Conservation (phyloP, 73 alveolate genomes). For the Effrenium voratum region DNA sequence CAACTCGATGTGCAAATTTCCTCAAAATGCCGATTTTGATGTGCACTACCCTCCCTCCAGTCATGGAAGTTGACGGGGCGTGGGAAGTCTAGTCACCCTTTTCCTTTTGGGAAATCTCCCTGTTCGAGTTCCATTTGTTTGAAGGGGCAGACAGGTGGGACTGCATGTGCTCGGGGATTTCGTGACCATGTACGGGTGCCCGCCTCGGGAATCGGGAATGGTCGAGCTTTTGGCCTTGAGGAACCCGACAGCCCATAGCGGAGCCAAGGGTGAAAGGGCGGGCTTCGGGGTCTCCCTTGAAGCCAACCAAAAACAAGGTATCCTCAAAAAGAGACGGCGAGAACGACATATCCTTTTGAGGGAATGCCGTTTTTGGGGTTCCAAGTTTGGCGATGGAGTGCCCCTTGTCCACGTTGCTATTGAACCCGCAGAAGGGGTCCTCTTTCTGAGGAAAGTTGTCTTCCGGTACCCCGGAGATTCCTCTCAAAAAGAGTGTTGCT, state of each 20-base stretch:
- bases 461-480: too few species aligned
- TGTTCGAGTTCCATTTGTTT: background rate
- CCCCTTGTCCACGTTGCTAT: too few species aligned
- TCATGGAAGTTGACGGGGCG: too few species aligned
- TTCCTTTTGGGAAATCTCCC: background rate
- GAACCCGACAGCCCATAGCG: background rate
- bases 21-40: background rate
- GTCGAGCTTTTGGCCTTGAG: background rate
- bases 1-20: background rate
- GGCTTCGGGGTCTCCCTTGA: background rate
- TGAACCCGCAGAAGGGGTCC: too few species aligned
- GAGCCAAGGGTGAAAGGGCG: background rate
- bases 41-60: background rate
- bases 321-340: background rate
- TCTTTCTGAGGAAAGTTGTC: too few species aligned
- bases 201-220: background rate
- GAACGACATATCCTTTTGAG: background rate
- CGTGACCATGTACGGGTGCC: conserved; percentile 81
- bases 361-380: background rate
- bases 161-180: conserved; percentile 52
- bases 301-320: background rate
- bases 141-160: background rate
- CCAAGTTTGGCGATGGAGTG: too few species aligned
- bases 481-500: too few species aligned
- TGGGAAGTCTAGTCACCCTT: background rate